Evolutionary conservation across 2,329 filamentous ascomycete species (phyloP), one percentile per base, ranked within the genome.

Genomic region (Colletotrichum eleusines): DNA sequence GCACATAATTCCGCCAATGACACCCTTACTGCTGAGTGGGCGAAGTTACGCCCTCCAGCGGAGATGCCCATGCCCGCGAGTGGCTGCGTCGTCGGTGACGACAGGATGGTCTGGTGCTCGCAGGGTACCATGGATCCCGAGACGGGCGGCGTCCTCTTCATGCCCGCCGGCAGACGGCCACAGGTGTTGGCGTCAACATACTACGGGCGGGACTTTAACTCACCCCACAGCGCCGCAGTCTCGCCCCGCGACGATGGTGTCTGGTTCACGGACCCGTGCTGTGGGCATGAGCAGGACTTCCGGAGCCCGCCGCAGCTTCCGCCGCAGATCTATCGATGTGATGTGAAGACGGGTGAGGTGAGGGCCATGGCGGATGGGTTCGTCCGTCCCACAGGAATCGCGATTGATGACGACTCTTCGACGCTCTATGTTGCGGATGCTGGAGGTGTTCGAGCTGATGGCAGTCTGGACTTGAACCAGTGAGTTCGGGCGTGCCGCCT

Each of bases 231-330:
- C 70, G 82, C 85, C 4, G 77, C 80, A 1, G 75, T 80, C 14
- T 78, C 81, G 2, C 48, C 38, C 1, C 58, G 16, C 11, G 81
- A 85, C 70, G 82, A 81, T 0, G 75, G 77, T 0, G 74, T 87
- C 14, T 87, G 85, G 85, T 87, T 87, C 73, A 86, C 84, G 0
- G 85, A 87, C 74, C 80, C 83, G 0, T 77, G 76, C 33, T 80
- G 82, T 62, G 85, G 84, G 5, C 80, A 82, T 63, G 82, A 85
- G 69, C 78, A 80, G 69, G 82, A 82, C 20, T 84, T 87, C 53
- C 80, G 85, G 46, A 80, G 78, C 2, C 71, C 73, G 51, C 85
- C 85, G 3, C 78, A 80, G 72, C 69, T 88, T 31, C 85, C 85
- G 5, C 81, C 80, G 69, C 83, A 84, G 44, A 82, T 87, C 3